Evolutionary conservation across 345 rosid species (phyloP).

Genomic region (Carallia brachiata): DNA sequence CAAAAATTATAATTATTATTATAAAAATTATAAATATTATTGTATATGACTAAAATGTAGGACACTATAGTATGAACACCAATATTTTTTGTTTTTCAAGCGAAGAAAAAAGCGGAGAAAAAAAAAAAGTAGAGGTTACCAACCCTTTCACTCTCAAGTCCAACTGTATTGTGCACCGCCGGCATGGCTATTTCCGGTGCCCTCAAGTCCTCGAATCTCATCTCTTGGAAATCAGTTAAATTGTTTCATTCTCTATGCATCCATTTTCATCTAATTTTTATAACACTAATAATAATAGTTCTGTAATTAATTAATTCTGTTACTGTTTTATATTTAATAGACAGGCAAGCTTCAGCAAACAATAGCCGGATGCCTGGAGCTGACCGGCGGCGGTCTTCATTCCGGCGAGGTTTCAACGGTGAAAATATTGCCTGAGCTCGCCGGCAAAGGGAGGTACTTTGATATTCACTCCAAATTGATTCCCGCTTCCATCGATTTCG

Average conservation of each 20-base stretch:
- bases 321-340: conserved; percentile 27
- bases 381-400: conserved; percentile 57
- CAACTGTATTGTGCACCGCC: background rate
- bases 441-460: conserved; percentile 74
- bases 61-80: too few relatives aligned
- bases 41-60: too few relatives aligned
- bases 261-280: too few relatives aligned
- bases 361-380: conserved; percentile 52
- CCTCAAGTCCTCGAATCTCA: conserved; percentile 45
- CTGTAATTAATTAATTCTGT: background rate
- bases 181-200: conserved; percentile 40
- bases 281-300: too few relatives aligned
- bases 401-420: conserved; percentile 67
- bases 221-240: conserved; percentile 53
- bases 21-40: too few relatives aligned
- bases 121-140: too few relatives aligned
- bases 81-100: too few relatives aligned
- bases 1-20: too few relatives aligned
- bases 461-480: conserved; percentile 44
- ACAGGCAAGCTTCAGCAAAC: conserved; percentile 75
- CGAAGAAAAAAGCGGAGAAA: too few relatives aligned
- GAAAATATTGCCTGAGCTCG: conserved; percentile 54
- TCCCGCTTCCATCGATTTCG: conserved; percentile 64
- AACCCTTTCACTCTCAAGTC: too few relatives aligned
- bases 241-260: conserved; percentile 11